Base-by-base conservation (phyloP, 2,329 filamentous ascomycete genomes). In the Calonectria hongkongensis region DNA sequence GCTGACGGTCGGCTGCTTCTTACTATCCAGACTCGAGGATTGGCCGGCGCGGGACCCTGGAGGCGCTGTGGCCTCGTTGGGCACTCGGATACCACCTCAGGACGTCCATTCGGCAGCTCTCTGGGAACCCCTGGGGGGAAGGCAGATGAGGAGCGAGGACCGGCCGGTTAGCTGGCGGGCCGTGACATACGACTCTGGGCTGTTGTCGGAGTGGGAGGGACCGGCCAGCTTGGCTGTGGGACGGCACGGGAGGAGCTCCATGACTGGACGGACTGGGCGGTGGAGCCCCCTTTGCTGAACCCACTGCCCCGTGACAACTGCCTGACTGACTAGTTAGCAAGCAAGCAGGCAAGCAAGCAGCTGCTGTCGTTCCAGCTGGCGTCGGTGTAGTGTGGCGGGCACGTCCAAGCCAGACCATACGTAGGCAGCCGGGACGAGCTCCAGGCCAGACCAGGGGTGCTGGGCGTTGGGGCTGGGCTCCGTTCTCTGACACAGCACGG, bases 1-100 rank as follows among this genome's bases (percentile, higher is more conserved):
- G 73, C 76, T 69, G 75, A 80, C 74, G 33, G 74, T 79, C 76
- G 66, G 71, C 68, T 30, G 78, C 72, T 80, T 80, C 73, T 80
- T 67, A 79, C 78, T 76, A 80, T 72, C 45, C 18, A 56, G 21
- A 27, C 7, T 28, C 25, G 41, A 4, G 70, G 67, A 78, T 78
- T 79, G 78, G 78, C 3, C 65, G 43, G 7, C 48, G 54, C 47
- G 30, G 43, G 51, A 56, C 51, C 68, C 68, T 63, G 36, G 54
- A 30, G 48, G 54, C 39, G 33, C 60, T 51, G 62, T 66, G 36
- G 70, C 72, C 69, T 30, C 41, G 47, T 65, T 58, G 56, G 39
- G n/a, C 45, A 51, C 36, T 48, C 65, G 58, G 9, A 36, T 41
- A 28, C 39, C 62, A 60, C 71, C 60, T 64, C 27, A 25, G 12